Evolutionary conservation across 345 rosid species (phyloP), one percentile per base, ranked within the genome.

Genomic region (Cardamine resedifolia): DNA sequence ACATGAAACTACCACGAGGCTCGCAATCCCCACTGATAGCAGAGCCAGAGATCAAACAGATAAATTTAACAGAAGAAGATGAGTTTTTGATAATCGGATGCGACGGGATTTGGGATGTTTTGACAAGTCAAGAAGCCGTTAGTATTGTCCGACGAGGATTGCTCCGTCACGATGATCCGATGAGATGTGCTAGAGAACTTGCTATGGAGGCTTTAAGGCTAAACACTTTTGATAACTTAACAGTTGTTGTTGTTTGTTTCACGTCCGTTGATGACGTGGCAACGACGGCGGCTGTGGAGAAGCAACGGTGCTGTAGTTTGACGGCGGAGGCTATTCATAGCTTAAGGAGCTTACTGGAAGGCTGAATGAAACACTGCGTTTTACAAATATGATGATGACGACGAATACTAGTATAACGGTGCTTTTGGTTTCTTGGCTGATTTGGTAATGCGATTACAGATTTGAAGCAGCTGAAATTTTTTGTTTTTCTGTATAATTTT

Each of bases 91-190:
- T 92, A 47, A 86, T 92, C 56, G 92, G 91, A 11, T 90, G 98
- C 23, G 98, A 92, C 57, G 96, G 98, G 30, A 78, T 92, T 16
- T 93, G 96, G 96, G 98, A 93, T 52, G 96, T 88, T 19, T 81
- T 93, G 81, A 50, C 87, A 12, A 90, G 94, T 77, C 88, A 88
- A 77, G 44, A 63, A 51, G 98, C 98, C 2, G 92, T 93, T 70
- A 81, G 88, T 76, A 77, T 87, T 26, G 95, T 85, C 47, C 86
- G 91, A 4, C 80, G 83, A 6, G 86, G 82, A 7, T 84, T 92
- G 3, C 86, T 85, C 60, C 80, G 85, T 64, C 96, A 90, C 5
- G 89, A 86, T 16, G 85, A 90, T 71, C 98, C 98, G 0, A 82
- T 84, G 43, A 87, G 83, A 71, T 83, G 91, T 71, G 95, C 98